phyloP scores from a whole-genome alignment of 1,284 basidiomycete species.

The Grifola frondosa region DNA sequence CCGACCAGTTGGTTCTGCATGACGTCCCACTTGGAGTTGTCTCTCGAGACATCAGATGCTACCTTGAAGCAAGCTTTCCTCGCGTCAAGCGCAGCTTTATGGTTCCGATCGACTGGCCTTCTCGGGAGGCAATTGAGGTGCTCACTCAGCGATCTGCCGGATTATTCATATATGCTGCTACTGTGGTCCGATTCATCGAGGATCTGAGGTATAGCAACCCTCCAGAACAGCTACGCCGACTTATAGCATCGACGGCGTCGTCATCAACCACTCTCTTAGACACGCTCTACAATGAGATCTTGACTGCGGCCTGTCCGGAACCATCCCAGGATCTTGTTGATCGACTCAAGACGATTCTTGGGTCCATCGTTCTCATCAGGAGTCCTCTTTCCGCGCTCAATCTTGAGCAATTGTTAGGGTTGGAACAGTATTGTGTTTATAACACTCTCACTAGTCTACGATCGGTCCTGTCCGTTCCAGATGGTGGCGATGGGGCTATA shows the following conservation, averaged over 20 bases:
- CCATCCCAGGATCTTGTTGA: not conserved
- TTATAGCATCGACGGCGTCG: conserved; percentile 5
- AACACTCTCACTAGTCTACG: conserved; percentile 9
- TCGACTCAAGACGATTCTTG: conserved; percentile 4
- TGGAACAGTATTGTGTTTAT: no score
- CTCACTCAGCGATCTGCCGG: conserved; percentile 8
- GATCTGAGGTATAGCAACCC: no score
- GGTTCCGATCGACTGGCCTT: no score
- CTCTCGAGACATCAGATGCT: conserved; percentile 14
- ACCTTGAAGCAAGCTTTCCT: conserved; percentile 4
- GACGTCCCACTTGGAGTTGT: conserved; percentile 5
- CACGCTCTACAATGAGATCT: conserved; percentile 9
- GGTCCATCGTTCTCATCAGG: conserved; percentile 9
- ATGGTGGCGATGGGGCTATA: conserved; percentile 4
- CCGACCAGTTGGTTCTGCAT: conserved; percentile 6
- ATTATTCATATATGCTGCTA: conserved; percentile 12
- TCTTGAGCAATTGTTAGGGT: conserved; percentile 5
- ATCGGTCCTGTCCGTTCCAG: not conserved
- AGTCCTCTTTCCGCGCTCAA: conserved; percentile 6
- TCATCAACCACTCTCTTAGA: conserved; percentile 1
- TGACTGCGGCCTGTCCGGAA: conserved; percentile 9
- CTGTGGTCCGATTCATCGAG: conserved; percentile 7
- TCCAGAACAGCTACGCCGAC: conserved; percentile 3
- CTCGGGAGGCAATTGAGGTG: not conserved
- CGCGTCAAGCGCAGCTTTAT: conserved; percentile 1